phyloP scores from a whole-genome alignment of 2,329 filamentous ascomycete genomes.

The Nectriaceae sp. region DNA sequence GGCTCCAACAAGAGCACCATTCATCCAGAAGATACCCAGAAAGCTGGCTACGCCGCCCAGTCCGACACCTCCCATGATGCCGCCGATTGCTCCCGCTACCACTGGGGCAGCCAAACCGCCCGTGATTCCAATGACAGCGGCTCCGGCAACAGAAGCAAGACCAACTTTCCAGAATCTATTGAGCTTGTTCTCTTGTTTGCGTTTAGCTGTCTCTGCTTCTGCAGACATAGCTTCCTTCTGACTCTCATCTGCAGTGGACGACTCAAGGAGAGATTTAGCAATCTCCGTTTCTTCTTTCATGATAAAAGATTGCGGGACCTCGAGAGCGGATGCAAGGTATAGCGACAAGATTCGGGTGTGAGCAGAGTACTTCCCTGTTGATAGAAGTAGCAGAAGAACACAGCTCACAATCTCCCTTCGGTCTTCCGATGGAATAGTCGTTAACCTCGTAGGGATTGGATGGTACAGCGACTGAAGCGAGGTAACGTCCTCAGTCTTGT shows the following conservation, averaged over 20 bases:
- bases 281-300: slow-evolving; percentile 74
- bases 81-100: slow-evolving; percentile 82
- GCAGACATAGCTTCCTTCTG: slow-evolving; percentile 61
- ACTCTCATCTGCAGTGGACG: slow-evolving; percentile 49
- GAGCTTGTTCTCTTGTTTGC: slow-evolving; percentile 68
- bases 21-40: slow-evolving; percentile 82
- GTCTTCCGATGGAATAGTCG: slow-evolving; percentile 58
- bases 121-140: slow-evolving; percentile 86
- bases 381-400: slow-evolving; percentile 69
- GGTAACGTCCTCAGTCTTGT: slow-evolving; percentile 42
- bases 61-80: slow-evolving; percentile 82
- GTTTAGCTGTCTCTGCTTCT: slow-evolving; percentile 74
- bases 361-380: slow-evolving; percentile 72
- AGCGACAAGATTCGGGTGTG: slow-evolving; percentile 71
- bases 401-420: slow-evolving; percentile 68
- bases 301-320: slow-evolving; percentile 62
- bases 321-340: slow-evolving; percentile 67
- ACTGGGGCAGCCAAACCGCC: slow-evolving; percentile 88
- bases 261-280: slow-evolving; percentile 72
- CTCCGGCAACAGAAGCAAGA: slow-evolving; percentile 83
- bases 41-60: slow-evolving; percentile 85
- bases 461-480: slow-evolving; percentile 54
- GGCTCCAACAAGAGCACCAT: slow-evolving; percentile 80
- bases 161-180: slow-evolving; percentile 87
- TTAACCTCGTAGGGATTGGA: slow-evolving; percentile 55